A percentile compares a stretch with the other conserved stretches of the same genome.
Conservation (phyloP, 2,329 filamentous ascomycete species). For the Macrophomina pseudophaseolina region DNA sequence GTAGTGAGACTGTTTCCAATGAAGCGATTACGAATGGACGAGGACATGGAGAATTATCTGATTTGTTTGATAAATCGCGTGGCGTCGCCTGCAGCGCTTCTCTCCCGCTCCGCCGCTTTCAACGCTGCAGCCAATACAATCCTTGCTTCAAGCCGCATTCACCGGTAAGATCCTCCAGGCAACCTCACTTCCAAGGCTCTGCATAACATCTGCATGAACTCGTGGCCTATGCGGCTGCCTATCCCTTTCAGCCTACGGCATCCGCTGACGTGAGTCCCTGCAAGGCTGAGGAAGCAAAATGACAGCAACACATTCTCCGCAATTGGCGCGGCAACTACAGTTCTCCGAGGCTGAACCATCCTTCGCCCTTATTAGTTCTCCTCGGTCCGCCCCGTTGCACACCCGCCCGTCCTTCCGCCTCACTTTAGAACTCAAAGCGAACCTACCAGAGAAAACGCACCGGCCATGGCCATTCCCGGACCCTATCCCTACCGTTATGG, state of each 20-base stretch:
- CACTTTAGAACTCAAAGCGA: not conserved
- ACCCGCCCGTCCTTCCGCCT: not conserved
- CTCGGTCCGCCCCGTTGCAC: not conserved
- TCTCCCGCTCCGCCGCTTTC: not conserved
- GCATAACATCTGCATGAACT: conserved; percentile 4
- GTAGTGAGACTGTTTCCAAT: no score
- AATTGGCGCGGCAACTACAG: not conserved
- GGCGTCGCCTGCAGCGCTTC: no score
- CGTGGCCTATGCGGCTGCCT: not conserved
- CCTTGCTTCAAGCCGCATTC: not conserved
- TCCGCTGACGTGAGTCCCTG: conserved; percentile 16
- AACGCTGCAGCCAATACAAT: not conserved
- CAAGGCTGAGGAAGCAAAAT: not conserved
- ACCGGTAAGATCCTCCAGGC: conserved; percentile 5
- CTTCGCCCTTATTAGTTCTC: not conserved
- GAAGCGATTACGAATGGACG: no score
- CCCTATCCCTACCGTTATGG: not conserved
- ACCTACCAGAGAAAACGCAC: not conserved
- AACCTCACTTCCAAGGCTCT: not conserved
- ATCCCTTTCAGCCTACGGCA: not conserved
- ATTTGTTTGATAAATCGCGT: no score
- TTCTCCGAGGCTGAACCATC: not conserved
- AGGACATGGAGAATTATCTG: no score
- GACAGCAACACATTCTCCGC: not conserved
- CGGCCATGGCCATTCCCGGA: not conserved